These are phyloP conservation scores for Dendryphion nanum DNA, from an alignment of 2,329 filamentous ascomycete genomes.

Conservation along the genomic window DNA sequence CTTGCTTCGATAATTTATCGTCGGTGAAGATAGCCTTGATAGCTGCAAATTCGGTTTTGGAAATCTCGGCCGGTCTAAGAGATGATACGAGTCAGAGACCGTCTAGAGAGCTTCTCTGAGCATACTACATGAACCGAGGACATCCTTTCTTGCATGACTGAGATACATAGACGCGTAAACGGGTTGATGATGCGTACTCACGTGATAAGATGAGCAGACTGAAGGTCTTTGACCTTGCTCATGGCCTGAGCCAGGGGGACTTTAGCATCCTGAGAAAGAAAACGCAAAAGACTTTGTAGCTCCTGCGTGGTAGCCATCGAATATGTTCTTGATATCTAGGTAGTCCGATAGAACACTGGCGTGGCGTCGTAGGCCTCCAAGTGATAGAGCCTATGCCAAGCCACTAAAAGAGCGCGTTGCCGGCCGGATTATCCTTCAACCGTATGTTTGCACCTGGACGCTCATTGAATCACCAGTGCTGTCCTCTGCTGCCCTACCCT, in stretches of 20 bases:
- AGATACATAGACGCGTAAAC: no score
- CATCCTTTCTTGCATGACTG: background rate
- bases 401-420: no score
- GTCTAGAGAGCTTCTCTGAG: background rate
- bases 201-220: conserved; percentile 52
- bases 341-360: no score
- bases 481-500: no score
- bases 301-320: conserved; percentile 38
- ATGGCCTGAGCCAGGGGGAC: conserved; percentile 56
- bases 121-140: background rate
- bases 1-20: conserved; percentile 56
- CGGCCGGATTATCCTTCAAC: no score
- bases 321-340: no score
- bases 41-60: conserved; percentile 46
- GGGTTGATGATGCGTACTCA: conserved; percentile 37
- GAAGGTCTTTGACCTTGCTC: conserved; percentile 54
- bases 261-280: conserved; percentile 59
- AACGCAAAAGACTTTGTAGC: conserved; percentile 53
- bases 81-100: conserved; percentile 5
- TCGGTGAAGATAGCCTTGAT: conserved; percentile 49
- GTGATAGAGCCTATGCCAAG: no score
- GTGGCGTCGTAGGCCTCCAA: no score
- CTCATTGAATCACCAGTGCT: no score
- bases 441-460: no score
- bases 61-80: conserved; percentile 45